A percentile compares a stretch with the other conserved stretches of the same genome.
Conservation (phyloP, 208 protist genomes). For the Leishmania gerbilli region DNA sequence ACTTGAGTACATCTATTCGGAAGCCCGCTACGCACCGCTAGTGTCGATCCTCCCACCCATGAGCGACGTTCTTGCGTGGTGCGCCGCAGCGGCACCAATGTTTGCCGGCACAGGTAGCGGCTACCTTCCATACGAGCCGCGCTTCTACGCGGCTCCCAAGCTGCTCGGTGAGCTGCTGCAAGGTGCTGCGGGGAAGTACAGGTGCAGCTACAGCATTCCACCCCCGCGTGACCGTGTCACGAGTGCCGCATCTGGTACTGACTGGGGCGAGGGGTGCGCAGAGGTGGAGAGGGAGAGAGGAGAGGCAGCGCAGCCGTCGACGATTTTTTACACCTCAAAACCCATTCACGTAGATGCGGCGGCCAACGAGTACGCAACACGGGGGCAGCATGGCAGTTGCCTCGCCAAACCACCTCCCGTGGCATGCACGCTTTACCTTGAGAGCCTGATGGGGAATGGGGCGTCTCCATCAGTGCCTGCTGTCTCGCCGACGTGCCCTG, state of each 20-base stretch:
- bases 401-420: conserved; percentile 5
- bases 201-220: conserved; percentile 40
- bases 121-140: conserved; percentile 48
- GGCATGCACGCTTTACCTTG: conserved; percentile 19
- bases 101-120: conserved; percentile 26
- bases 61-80: conserved; percentile 25
- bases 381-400: background rate
- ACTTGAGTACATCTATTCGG: conserved; percentile 15
- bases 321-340: conserved; percentile 27
- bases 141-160: conserved; percentile 58
- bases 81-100: conserved; percentile 18
- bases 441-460: conserved; percentile 6
- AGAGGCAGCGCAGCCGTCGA: conserved; percentile 9
- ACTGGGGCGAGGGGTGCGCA: background rate
- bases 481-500: background rate
- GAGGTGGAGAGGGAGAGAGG: background rate
- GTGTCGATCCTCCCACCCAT: conserved; percentile 1
- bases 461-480: background rate
- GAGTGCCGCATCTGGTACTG: background rate
- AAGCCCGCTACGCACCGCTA: background rate
- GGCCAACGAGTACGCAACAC: background rate
- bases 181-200: conserved; percentile 51
- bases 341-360: background rate
- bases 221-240: background rate
- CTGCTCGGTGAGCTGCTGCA: conserved; percentile 69